Base-by-base conservation (phyloP, 139 green algal species). In the Tetradesmus lagerheimii region DNA sequence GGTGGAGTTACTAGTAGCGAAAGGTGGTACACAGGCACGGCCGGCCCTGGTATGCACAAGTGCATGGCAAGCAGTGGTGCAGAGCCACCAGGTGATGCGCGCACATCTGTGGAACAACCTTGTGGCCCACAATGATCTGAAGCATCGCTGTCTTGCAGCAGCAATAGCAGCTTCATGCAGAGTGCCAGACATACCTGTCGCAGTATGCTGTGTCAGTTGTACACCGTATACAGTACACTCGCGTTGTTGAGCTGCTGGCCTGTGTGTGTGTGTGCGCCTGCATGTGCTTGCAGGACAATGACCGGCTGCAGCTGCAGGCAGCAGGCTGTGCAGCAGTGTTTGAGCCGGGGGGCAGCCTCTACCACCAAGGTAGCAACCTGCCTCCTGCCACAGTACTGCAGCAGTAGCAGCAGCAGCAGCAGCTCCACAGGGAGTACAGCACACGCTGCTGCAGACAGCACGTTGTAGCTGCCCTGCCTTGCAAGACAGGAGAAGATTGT, bases 301-400 rank as follows among this genome's bases (percentile, higher is more conserved):
- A 99, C 88, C 89, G 96, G 0, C 43, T 80, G 15, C 97, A 97
- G 90, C 93, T 99, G 23, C 50, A 92, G 34, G 88, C 82, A 43
- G 92, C 93, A 0, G 95, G 96, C 12, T 95, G 95, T 50, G 91
- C 90, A 31, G 97, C 95, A 4, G 93, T 98, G 16, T 99, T 99
- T 90, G 90, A 95, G 79, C 97, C 97, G 4, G 25, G 89, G 47
- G 82, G 82, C 57, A 94, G 92, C 77, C 90, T 99, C 16, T 99
- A 98, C 89, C 64, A 91, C 62, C 64, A 83, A 92, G 86, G 92
- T 91, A n/a, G 14, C 25, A 1, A 23, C 25, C 66, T n/a, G n/a
- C n/a, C n/a, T n/a, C n/a, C n/a, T n/a, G n/a, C n/a, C n/a, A n/a
- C n/a, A n/a, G n/a, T n/a, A n/a, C 29, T 18, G 71, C 31, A 43